Conservation (phyloP, 2,329 filamentous ascomycete species). For the Fusarium mexicanum region DNA sequence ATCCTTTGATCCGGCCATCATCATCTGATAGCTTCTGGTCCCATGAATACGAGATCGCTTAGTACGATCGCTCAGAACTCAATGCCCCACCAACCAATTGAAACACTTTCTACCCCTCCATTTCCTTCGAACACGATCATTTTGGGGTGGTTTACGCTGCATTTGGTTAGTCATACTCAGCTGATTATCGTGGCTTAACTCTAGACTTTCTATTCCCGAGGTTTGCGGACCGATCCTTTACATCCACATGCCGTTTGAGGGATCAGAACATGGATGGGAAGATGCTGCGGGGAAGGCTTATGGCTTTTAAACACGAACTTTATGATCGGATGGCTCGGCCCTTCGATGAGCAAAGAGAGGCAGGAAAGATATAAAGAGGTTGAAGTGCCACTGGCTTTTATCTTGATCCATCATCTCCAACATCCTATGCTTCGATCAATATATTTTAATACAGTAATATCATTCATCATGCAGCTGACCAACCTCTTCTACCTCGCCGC, state of each 20-base stretch:
- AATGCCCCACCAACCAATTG: neutral
- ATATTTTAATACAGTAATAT: neutral
- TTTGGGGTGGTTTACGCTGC: neutral
- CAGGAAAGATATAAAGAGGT: neutral
- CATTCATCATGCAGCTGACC: slow-evolving; percentile 54
- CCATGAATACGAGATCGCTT: neutral
- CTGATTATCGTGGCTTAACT: neutral
- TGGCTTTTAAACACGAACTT: neutral
- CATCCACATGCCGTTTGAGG: neutral
- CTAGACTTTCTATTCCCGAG: neutral
- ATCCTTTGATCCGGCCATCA: neutral
- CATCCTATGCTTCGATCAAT: neutral
- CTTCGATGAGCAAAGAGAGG: fast-evolving
- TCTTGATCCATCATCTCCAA: no score
- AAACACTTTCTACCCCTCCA: neutral
- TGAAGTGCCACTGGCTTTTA: fast-evolving
- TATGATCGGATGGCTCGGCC: neutral
- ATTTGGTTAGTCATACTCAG: neutral
- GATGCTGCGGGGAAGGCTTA: neutral
- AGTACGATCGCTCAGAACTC: neutral
- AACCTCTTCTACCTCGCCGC: slow-evolving; percentile 50
- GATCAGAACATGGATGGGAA: neutral
- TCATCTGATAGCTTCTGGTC: neutral
- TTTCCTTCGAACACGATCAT: neutral
- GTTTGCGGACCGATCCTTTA: neutral